Conservation (phyloP, 345 rosid species). For the Syzygium jambos region DNA sequence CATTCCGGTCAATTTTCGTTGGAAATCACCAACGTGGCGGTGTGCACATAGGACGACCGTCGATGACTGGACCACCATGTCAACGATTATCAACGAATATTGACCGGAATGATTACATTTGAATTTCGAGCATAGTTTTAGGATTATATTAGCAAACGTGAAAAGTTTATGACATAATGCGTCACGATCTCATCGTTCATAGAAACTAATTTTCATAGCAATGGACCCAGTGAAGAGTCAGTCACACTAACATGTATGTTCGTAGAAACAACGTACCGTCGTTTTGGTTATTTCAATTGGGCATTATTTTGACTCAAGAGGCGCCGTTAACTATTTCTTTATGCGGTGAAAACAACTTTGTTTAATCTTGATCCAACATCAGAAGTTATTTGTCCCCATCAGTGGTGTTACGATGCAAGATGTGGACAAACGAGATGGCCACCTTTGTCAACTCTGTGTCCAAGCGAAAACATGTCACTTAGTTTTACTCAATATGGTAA, state of each 20-base stretch:
- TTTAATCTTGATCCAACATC: background rate
- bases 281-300: background rate
- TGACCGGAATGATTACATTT: background rate
- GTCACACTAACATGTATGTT: background rate
- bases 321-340: background rate
- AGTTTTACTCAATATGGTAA: background rate
- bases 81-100: background rate
- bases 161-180: fast-evolving
- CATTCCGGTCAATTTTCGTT: fast-evolving
- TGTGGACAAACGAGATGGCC: background rate
- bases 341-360: background rate
- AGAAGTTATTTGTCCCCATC: background rate
- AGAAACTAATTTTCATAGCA: background rate
- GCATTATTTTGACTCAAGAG: background rate
- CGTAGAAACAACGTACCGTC: background rate
- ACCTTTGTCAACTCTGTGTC: background rate
- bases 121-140: background rate
- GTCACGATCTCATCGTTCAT: background rate
- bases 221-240: background rate
- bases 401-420: background rate
- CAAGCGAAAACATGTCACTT: background rate
- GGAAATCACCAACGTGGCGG: fast-evolving
- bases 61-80: background rate
- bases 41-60: background rate
- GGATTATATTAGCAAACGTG: background rate